phyloP scores from a whole-genome alignment of 2,329 filamentous ascomycete species.

The Colletotrichum euphorbiae region DNA sequence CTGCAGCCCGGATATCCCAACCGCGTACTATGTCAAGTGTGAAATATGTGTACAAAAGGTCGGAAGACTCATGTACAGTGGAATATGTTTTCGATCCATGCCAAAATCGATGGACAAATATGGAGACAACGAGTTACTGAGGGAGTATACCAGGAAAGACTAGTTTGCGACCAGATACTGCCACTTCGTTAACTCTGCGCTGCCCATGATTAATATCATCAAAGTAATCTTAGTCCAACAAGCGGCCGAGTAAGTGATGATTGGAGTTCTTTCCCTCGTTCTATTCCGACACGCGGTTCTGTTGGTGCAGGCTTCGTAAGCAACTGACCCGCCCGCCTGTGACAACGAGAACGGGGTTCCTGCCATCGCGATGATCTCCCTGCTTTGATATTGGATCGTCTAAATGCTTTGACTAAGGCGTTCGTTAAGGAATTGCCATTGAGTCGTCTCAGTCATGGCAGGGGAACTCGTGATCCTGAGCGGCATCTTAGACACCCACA shows the following conservation, averaged over 20 bases:
- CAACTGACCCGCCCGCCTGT: background rate
- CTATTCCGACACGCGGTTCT: background rate
- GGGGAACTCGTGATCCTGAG: too few relatives aligned
- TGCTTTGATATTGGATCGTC: background rate
- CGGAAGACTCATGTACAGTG: too few relatives aligned
- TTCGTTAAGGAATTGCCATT: too few relatives aligned
- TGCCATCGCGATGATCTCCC: background rate
- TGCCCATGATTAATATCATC: background rate
- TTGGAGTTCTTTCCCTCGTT: background rate
- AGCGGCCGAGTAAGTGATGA: background rate
- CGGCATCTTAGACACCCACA: too few relatives aligned
- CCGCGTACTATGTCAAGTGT: too few relatives aligned
- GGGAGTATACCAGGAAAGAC: slow-evolving; percentile 57
- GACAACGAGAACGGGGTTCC: slow-evolving; percentile 2
- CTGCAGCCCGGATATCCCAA: too few relatives aligned
- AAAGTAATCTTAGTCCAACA: background rate
- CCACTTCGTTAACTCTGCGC: too few relatives aligned
- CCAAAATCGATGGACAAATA: background rate
- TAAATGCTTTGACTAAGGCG: background rate
- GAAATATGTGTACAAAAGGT: too few relatives aligned
- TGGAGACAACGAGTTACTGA: slow-evolving; percentile 48
- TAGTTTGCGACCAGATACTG: slow-evolving; percentile 51
- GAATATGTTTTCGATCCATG: too few relatives aligned
- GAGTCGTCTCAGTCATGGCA: too few relatives aligned
- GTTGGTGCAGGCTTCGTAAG: background rate